Base-by-base conservation (phyloP, 768 basidiomycete species). In the Serpula lacrymans region DNA sequence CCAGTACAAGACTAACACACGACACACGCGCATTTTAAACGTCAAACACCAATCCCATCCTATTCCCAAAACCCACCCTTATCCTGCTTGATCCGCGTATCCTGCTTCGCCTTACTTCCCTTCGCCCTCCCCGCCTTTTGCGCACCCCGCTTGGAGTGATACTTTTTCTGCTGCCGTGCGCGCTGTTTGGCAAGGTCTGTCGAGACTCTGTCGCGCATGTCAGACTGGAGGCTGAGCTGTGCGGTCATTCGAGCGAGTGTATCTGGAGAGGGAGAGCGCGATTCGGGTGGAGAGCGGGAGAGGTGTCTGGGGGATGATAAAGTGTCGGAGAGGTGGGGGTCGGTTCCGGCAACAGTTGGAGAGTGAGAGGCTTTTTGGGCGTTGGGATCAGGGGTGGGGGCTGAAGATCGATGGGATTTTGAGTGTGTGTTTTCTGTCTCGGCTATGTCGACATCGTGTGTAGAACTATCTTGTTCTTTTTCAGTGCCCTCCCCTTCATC, bases 21-120 rank as follows among this genome's bases (percentile, higher is more conserved):
- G n/a, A n/a, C n/a, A n/a, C n/a, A n/a, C n/a, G n/a, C n/a, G n/a
- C n/a, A n/a, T n/a, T n/a, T n/a, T n/a, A n/a, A n/a, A n/a, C 12
- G 41, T 18, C 2, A 29, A 29, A 29, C 28, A 29, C 28, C 28
- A 10, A 10, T 29, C 18, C 34, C 34, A 35, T 35, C 18, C 55
- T 63, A 82, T 33, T 76, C 78, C 82, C 82, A 88, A 28, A 80
- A 60, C 13, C 76, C 78, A 53, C 70, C 67, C 37, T 65, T 67
- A 53, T 84, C 84, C 29, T 77, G 35, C 51, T 77, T 80, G 9
- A 88, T 74, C 43, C 77, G 69, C 22, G 64, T 74, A 53, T 91
- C 87, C 54, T 82, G 80, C 64, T 90, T 94, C 40, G 82, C 82
- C 58, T 94, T 94, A 58, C 86, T 90, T 16, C 91, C 91, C 49